Evolutionary conservation across 257 asterid species (phyloP), one percentile per base, ranked within the genome.

Genomic region (Plantago major): DNA sequence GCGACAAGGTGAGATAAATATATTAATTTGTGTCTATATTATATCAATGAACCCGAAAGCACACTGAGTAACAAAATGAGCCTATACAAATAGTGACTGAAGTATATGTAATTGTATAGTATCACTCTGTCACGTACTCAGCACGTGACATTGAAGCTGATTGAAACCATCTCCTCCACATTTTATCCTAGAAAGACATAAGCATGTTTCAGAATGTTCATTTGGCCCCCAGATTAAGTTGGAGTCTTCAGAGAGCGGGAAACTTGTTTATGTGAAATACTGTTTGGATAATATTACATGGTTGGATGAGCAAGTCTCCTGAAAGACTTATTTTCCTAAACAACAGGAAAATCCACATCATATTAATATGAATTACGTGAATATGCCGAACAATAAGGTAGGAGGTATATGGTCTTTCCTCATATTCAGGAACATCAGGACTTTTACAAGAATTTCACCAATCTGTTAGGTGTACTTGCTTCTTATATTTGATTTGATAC

Each of bases 1-100:
- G 99, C 95, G 59, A 89, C 97, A 7, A 93, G 99, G 99, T 93
- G 63, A 51, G 70, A 38, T 64, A 42, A 28, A 12, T 40, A 19
- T n/a, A 14, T 14, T 28, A 19, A 17, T 42, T 44, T 10, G 26
- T 16, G 7, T 44, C 53, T 18, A 18, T 40, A 6, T 6, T 19
- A 16, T 58, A 18, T 4, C 7, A 44, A 5, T 14, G 22, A 19
- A 42, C 10, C n/a, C 37, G 4, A 30, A 37, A 55, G 43, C 9
- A n/a, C 14, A 56, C 3, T 1, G 16, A 57, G 46, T 33, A 38
- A 14, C 13, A 38, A 33, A n/a, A 37, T n/a, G 45, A 14, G 40
- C 40, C 40, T 4, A 33, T 7, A 33, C 8, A 7, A 0, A 33
- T 7, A 33, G 40, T 33, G 40, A 33, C 8, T 5, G 8, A 33